Conservation (phyloP, 441 rosid species). For the Erodium trifolium region DNA sequence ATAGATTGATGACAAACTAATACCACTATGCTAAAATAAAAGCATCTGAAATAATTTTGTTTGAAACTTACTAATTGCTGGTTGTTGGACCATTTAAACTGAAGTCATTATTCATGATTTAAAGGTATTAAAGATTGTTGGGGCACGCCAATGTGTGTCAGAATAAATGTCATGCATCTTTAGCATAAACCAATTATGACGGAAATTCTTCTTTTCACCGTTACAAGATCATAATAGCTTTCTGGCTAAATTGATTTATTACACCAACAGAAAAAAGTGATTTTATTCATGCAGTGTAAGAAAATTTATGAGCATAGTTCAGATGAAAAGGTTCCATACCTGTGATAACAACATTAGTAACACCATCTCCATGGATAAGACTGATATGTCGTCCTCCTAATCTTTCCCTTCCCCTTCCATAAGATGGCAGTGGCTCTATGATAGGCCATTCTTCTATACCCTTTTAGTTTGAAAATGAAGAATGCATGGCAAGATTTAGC, state of each 20-base stretch:
- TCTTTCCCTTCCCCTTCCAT: conserved; percentile 97
- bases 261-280: background rate
- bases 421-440: conserved; percentile 79
- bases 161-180: background rate
- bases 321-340: conserved; percentile 27
- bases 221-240: background rate
- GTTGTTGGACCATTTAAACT: background rate
- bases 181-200: background rate
- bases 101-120: background rate
- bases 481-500: conserved; percentile 13
- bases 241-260: background rate
- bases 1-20: background rate
- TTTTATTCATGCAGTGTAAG: background rate
- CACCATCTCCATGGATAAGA: conserved; percentile 85
- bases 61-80: background rate
- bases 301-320: background rate
- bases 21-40: conserved; percentile 3
- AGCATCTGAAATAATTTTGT: conserved; percentile 1
- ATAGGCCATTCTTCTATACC: conserved; percentile 79
- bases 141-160: background rate
- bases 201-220: background rate
- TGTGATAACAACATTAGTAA: conserved; percentile 64
- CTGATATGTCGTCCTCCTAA: conserved; percentile 86
- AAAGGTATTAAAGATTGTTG: background rate
- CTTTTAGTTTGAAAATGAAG: conserved; percentile 24